These are phyloP conservation scores for Sugiyamaella valdiviana DNA, from an alignment of 805 yeast genomes.

Conservation along the genomic window DNA sequence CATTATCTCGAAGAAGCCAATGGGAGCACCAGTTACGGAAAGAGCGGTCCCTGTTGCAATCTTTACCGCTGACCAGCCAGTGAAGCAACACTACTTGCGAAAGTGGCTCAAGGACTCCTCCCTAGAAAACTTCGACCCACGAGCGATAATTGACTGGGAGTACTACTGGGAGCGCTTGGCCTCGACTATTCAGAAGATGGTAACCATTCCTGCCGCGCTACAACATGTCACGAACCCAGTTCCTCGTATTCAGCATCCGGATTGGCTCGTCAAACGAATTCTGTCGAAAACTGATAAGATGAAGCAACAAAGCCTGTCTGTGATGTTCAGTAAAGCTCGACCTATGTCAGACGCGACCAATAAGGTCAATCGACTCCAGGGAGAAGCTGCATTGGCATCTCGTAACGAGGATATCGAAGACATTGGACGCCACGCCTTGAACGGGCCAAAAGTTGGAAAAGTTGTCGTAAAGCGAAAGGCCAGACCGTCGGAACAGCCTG, in stretches of 20 bases:
- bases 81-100: constrained; percentile 63
- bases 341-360: constrained; percentile 34
- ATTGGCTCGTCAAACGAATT: constrained; percentile 73
- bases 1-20: constrained; percentile 78
- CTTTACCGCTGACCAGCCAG: constrained; percentile 71
- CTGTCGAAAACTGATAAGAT: constrained; percentile 53
- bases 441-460: constrained; percentile 1
- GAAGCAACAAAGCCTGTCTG: constrained; percentile 61
- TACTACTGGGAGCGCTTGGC: constrained; percentile 88
- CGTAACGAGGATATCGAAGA: constrained; percentile 15
- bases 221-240: constrained; percentile 88
- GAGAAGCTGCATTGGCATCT: not conserved
- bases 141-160: constrained; percentile 87
- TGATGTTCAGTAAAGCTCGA: constrained; percentile 45
- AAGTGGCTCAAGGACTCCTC: constrained; percentile 83
- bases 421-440: not conserved
- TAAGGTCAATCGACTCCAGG: constrained; percentile 17
- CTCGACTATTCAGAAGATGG: constrained; percentile 88
- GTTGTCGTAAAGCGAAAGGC: constrained; percentile 1
- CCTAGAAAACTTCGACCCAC: constrained; percentile 74
- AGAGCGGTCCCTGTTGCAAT: constrained; percentile 96
- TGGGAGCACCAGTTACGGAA: constrained; percentile 86
- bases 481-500: not conserved
- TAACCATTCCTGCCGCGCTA: constrained; percentile 94
- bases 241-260: constrained; percentile 90